phyloP scores from a whole-genome alignment of 305 asterid species.

The Fraxinus xanthoxyloides region DNA sequence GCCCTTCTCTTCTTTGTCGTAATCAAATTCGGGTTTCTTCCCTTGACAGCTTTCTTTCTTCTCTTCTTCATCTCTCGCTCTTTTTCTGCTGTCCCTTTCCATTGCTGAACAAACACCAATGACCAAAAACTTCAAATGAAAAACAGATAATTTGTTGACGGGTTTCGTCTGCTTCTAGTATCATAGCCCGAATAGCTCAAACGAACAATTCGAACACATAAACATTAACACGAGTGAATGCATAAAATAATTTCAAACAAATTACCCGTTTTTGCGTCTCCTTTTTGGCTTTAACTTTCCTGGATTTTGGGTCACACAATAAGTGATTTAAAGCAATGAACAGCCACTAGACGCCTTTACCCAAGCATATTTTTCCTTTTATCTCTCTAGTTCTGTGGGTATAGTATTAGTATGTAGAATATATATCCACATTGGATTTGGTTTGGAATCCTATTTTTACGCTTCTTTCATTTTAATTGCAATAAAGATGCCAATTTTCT shows the following conservation, averaged over 20 bases:
- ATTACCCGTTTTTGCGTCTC: neutral
- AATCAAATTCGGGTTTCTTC: constrained; percentile 21
- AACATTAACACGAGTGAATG: neutral
- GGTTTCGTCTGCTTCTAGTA: neutral
- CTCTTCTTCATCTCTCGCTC: constrained; percentile 29
- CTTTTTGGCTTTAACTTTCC: neutral
- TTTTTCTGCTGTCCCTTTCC: constrained; percentile 27
- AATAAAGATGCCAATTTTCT: constrained; percentile 8
- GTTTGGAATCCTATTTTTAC: constrained; percentile 19
- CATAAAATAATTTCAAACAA: neutral
- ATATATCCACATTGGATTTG: neutral
- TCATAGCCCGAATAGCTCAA: neutral
- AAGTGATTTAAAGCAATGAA: constrained; percentile 15
- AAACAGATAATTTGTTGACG: neutral
- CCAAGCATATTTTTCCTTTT: constrained; percentile 20
- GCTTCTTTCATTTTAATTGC: constrained; percentile 10
- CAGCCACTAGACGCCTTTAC: constrained; percentile 19
- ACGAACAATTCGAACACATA: neutral
- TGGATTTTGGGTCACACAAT: constrained; percentile 16
- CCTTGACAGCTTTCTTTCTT: neutral
- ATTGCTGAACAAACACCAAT: neutral
- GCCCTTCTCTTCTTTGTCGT: neutral
- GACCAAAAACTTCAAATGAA: neutral
- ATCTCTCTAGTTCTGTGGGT: constrained; percentile 15
- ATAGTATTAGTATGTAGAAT: neutral